Evolutionary conservation across 495 filamentous ascomycete species (phyloP).

Genomic region (Aspergillus mulundensis): DNA sequence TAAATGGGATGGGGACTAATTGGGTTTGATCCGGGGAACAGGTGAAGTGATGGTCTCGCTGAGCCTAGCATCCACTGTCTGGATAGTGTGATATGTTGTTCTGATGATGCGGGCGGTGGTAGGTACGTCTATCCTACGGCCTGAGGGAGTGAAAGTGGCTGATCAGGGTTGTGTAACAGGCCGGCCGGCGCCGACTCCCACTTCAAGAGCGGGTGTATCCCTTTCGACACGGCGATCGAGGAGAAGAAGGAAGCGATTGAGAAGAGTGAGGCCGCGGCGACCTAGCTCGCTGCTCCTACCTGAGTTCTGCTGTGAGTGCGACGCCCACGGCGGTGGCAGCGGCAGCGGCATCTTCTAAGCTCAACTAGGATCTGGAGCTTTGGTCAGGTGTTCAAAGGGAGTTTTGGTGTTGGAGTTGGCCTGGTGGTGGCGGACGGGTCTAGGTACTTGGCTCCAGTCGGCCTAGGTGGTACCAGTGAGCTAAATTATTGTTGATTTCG

Average conservation of each 20-base stretch:
- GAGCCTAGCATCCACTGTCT: constrained; percentile 20
- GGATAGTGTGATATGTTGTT: constrained; percentile 33
- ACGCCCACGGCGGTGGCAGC: background rate
- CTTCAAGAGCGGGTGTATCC: constrained; percentile 20
- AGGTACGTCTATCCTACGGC: background rate
- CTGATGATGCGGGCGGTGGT: background rate
- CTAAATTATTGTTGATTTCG: no score
- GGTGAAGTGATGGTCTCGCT: constrained; percentile 18
- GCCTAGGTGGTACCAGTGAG: no score
- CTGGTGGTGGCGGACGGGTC: no score
- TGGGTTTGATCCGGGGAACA: background rate
- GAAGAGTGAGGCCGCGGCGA: background rate
- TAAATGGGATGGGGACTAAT: no score
- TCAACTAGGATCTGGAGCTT: no score
- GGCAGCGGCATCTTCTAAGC: no score
- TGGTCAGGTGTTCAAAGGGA: no score
- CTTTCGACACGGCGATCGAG: constrained; percentile 25
- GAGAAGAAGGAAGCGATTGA: constrained; percentile 10
- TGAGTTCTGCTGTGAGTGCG: background rate
- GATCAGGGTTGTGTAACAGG: background rate
- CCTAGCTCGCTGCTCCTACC: background rate
- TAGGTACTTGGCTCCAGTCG: no score
- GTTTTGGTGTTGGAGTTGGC: no score
- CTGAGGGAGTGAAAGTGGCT: background rate
- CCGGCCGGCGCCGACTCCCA: background rate